phyloP scores from a whole-genome alignment of 345 rosid species.

The Eucalyptus victrix region DNA sequence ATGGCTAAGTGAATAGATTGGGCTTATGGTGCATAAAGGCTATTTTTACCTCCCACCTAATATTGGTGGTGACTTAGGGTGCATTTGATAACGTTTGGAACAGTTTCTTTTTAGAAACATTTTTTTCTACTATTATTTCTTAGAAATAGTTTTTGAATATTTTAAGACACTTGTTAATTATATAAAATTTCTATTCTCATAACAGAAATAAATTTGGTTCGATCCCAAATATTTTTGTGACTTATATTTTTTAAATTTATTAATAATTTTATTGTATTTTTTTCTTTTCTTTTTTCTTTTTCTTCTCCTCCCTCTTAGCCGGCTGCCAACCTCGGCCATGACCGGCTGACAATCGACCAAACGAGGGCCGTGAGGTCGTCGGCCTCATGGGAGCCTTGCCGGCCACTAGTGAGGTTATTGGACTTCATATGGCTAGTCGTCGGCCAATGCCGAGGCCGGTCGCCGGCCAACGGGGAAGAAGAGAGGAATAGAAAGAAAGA shows the following conservation, averaged over 20 bases:
- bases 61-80: neutral
- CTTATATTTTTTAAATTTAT: too few species aligned
- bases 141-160: accelerated
- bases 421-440: accelerated
- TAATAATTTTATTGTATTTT: too few species aligned
- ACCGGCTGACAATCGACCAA: accelerated
- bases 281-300: too few species aligned
- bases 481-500: too few species aligned
- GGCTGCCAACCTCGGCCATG: accelerated
- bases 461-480: accelerated
- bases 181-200: accelerated
- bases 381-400: accelerated
- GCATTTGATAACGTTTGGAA: accelerated
- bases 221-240: too few species aligned
- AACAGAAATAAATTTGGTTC: accelerated
- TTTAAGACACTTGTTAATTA: accelerated
- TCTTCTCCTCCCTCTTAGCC: too few species aligned
- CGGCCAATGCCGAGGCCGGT: accelerated
- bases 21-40: neutral
- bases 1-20: neutral
- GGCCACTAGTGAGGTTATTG: accelerated
- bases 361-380: accelerated
- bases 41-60: neutral
- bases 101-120: accelerated
- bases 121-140: too few species aligned